Evolutionary conservation across 164 flowering plant genomes (phyloP), one percentile per base, ranked within the genome.

Genomic region (Tinospora cordifolia): DNA sequence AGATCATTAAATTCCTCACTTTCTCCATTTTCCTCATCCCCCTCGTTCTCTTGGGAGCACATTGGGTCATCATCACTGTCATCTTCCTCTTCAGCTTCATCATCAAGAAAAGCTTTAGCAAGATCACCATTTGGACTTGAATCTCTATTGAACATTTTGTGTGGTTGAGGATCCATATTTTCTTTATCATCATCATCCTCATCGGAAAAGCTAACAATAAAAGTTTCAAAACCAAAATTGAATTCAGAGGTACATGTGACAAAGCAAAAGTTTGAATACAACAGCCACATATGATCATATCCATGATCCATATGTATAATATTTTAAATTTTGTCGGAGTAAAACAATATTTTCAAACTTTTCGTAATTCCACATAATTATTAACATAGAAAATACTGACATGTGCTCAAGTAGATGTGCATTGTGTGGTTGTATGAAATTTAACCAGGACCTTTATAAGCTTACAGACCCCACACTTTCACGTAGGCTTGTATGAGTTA

Each of bases 1-100:
- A 92, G 78, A 74, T 90, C 93, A 62, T 84, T 79, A 44, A 90
- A 75, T 57, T 91, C 97, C 59, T 86, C 93, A 71, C 66, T 68
- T 62, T 85, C 92, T 36, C 74, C 88, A 69, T 67, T 65, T 66
- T 85, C 88, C 22, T 80, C 90, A 30, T 90, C 95, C 49, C 87
- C 96, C 44, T 90, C 93, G 72, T 82, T 76, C 38, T 90, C 97
- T 74, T 75, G 71, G 69, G 80, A 87, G 17, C 82, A 77, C 30
- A 72, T 36, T 25, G 69, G 73, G 69, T 91, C 98, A 78, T 86
- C 75, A 75, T 91, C 98, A 86, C 97, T 85, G 70, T 91, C 94
- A 80, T 87, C 92, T 86, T 93, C 95, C 74, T 87, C 98, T 74
- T 81, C 88, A 63, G 98, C 98, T 78, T 94, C 98, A 8, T 90